These are phyloP conservation scores for Tetrapisispora pingtungensis DNA, from an alignment of 805 yeast species.

Conservation along the genomic window DNA sequence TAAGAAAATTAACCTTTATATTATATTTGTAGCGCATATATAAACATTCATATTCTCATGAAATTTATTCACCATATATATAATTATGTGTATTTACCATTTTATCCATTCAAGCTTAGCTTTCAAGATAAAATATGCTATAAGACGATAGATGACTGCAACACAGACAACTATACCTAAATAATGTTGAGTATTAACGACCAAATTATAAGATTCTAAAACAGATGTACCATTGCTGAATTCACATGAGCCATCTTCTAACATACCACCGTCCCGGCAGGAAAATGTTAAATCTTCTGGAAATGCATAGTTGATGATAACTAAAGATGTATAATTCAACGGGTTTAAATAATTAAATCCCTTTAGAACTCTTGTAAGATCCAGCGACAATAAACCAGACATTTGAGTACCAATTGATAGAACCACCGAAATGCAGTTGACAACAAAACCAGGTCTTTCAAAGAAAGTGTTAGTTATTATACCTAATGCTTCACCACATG, in stretches of 20 bases:
- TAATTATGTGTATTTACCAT: constrained; percentile 8
- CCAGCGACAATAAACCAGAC: constrained; percentile 76
- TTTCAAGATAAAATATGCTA: constrained; percentile 18
- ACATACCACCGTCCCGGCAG: constrained; percentile 37
- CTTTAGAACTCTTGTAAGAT: constrained; percentile 58
- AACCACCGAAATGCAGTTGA: constrained; percentile 57
- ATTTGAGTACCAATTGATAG: constrained; percentile 66
- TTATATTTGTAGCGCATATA: no score
- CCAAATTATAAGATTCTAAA: constrained; percentile 40
- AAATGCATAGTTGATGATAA: constrained; percentile 52
- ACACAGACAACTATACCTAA: constrained; percentile 28
- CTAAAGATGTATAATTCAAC: constrained; percentile 56
- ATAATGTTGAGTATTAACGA: constrained; percentile 30
- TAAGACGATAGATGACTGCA: constrained; percentile 18
- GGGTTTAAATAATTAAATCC: constrained; percentile 76
- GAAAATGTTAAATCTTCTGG: constrained; percentile 37
- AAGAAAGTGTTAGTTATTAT: constrained; percentile 68
- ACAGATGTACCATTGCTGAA: constrained; percentile 48
- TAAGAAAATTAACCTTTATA: no score
- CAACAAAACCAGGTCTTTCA: constrained; percentile 69
- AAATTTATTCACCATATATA: no score
- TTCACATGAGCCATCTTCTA: constrained; percentile 33
- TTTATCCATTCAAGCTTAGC: constrained; percentile 25
- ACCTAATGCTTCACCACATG: constrained; percentile 80
- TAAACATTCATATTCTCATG: no score